Conservation (phyloP, 2,329 filamentous ascomycete species). For the Aspergillus sp. region DNA sequence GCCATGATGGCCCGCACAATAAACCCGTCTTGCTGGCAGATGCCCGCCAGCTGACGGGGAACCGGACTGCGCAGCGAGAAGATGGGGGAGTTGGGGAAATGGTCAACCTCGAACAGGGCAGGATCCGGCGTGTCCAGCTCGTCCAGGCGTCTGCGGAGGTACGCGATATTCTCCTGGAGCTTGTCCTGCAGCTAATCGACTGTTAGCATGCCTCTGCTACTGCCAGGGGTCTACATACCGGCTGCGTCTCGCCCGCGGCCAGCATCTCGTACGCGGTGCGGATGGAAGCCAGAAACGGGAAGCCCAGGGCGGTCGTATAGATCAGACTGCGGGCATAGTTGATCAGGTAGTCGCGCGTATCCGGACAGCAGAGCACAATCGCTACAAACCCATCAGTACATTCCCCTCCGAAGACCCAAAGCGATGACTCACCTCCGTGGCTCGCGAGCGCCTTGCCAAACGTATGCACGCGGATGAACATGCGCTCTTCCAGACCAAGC, state of each 20-base stretch:
- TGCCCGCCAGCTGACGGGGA: constrained; percentile 58
- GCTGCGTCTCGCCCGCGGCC: constrained; percentile 48
- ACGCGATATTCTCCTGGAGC: constrained; percentile 48
- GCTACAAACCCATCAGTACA: constrained; percentile 38
- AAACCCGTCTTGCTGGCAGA: constrained; percentile 60
- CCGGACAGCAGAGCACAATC: constrained; percentile 60
- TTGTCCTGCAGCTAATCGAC: constrained; percentile 37
- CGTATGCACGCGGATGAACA: constrained; percentile 52
- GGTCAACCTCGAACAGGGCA: constrained; percentile 37
- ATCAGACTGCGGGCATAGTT: constrained; percentile 76
- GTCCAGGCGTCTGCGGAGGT: constrained; percentile 47
- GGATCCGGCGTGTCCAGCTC: constrained; percentile 30
- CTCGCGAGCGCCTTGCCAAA: constrained; percentile 58
- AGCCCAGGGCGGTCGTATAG: constrained; percentile 69
- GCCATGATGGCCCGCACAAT: constrained; percentile 66
- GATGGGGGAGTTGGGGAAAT: constrained; percentile 60
- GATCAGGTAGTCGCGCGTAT: constrained; percentile 64
- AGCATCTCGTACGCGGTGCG: constrained; percentile 59
- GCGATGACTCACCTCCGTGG: constrained; percentile 60
- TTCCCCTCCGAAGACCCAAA: not conserved
- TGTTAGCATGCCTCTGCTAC: constrained; percentile 4
- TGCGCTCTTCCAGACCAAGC: constrained; percentile 50
- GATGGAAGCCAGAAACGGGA: constrained; percentile 60
- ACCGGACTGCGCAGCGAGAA: constrained; percentile 60
- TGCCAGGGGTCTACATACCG: constrained; percentile 24